Conservation (phyloP, 2,329 filamentous ascomycete species). For the Sclerotinia trifoliorum region DNA sequence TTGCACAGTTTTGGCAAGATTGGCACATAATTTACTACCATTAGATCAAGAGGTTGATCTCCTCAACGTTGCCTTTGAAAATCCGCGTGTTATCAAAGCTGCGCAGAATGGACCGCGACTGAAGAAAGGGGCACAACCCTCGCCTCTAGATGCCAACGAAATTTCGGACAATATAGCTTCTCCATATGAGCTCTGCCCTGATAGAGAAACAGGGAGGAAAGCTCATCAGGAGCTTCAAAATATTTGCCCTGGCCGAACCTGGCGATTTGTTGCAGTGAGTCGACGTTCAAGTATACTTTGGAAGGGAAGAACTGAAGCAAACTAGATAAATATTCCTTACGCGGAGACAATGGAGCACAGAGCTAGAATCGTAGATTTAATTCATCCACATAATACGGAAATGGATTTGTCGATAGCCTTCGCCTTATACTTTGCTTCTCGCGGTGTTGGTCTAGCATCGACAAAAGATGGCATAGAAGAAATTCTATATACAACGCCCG, state of each 20-base stretch:
- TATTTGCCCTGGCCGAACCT: slow-evolving; percentile 68
- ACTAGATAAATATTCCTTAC: slow-evolving; percentile 77
- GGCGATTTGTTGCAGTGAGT: slow-evolving; percentile 76
- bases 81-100: slow-evolving; percentile 69
- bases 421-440: slow-evolving; percentile 91
- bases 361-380: slow-evolving; percentile 68
- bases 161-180: slow-evolving; percentile 21
- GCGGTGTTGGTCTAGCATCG: slow-evolving; percentile 55
- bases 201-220: slow-evolving; percentile 80
- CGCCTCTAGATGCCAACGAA: background rate
- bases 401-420: slow-evolving; percentile 96
- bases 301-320: slow-evolving; percentile 21
- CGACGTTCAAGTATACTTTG: slow-evolving; percentile 18
- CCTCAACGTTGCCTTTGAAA: slow-evolving; percentile 96
- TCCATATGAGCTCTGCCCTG: slow-evolving; percentile 81
- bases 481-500: slow-evolving; percentile 61
- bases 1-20: slow-evolving; percentile 80
- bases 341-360: slow-evolving; percentile 69
- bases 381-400: slow-evolving; percentile 92
- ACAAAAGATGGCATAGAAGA: slow-evolving; percentile 24
- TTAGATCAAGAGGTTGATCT: slow-evolving; percentile 71
- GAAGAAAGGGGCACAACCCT: slow-evolving; percentile 21
- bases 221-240: slow-evolving; percentile 72
- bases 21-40: slow-evolving; percentile 75
- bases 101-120: slow-evolving; percentile 44